Base-by-base conservation (phyloP, 176 grass and related monocot species). In the Triticum monococcum region DNA sequence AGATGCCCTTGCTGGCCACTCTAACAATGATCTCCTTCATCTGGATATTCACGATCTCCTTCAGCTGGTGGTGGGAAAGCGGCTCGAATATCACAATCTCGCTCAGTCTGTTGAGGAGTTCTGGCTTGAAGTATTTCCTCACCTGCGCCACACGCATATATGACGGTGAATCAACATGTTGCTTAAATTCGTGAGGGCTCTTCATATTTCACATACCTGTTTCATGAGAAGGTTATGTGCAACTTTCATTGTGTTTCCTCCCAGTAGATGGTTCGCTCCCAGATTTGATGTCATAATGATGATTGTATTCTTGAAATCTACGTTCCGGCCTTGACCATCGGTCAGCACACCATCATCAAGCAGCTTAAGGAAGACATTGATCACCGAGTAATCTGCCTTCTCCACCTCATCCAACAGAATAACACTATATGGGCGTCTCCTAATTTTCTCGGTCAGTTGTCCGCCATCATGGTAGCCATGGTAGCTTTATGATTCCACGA, bases 1-100 rank as follows among this genome's bases (percentile, higher is more conserved):
- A 68, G 52, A 94, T 40, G 3, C 89, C 92, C 78, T 80, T 83
- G 48, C 89, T 80, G 10, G 86, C 80, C 12, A 89, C 83, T 36
- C 89, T 87, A 22, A 62, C 74, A 6, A 80, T 84, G 38, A 94
- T 67, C 33, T 66, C 63, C 79, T 94, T 94, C 84, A 94, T 94
- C 43, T 94, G 92, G 7, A 75, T 77, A 60, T 80, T 80, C 6
- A 77, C 85, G 4, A 91, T 81, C 35, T 91, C 83, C 32, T 74
- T 84, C 22, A 87, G 85, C 9, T 84, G 73, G 31, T 84, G 38
- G 64, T 87, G 80, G 0, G 85, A 75, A 9, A 91, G 25, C 5
- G 80, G 89, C 78, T 86, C 80, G 1, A 91, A 91, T 18, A 91
- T 61, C 57, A 87, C 89, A 45, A 91, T 35, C 74, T 91, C 80